Base-by-base conservation (phyloP, 2,329 filamentous ascomycete genomes). In the Pseudogymnoascus sp. region DNA sequence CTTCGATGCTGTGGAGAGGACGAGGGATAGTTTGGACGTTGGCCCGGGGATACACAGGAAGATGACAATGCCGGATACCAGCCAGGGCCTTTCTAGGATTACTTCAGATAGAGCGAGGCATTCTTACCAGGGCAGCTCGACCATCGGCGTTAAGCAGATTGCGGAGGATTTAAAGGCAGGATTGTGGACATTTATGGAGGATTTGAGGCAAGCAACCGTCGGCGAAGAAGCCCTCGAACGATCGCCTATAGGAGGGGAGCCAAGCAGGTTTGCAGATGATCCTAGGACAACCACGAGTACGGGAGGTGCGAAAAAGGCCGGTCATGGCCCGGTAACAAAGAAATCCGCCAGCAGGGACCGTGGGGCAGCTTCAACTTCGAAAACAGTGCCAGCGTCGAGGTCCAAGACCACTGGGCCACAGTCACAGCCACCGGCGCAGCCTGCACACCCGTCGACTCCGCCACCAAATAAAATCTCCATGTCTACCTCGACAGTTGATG, bases 121-220 rank as follows among this genome's bases (percentile, higher is more conserved):
- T 60, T 72, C 71, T 6, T 72, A 71, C 57, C 70, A 72, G 50
- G 66, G 67, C n/a, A 67, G 70, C 15, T 62, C 72, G 17, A 69
- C 68, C 15, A 62, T 67, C 58, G 67, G 66, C 21, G 70, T 70
- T 8, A 73, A 72, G 61, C 66, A 71, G 35, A 67, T 73, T 37
- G 71, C 71, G 13, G 88, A 90, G 63, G 94, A 97, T 74, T 86
- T 99, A 73, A 90, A 87, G 72, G 85, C 94, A 59, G 93, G 94
- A 1, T 77, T 99, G 58, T 92, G 89, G 85, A 96, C 90, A 1
- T 99, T 99, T 74, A 85, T 96, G 63, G 94, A 97, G 72, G 94
- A 99, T 71, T 85, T 99, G 57, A 84, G 92, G 66, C 94, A 97
- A 74, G 95, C 93, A 11, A 96, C 94, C 0, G 92, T 99, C 5